Conservation (phyloP, 495 filamentous ascomycete genomes). For the Penicillium cosmopolitanum region DNA sequence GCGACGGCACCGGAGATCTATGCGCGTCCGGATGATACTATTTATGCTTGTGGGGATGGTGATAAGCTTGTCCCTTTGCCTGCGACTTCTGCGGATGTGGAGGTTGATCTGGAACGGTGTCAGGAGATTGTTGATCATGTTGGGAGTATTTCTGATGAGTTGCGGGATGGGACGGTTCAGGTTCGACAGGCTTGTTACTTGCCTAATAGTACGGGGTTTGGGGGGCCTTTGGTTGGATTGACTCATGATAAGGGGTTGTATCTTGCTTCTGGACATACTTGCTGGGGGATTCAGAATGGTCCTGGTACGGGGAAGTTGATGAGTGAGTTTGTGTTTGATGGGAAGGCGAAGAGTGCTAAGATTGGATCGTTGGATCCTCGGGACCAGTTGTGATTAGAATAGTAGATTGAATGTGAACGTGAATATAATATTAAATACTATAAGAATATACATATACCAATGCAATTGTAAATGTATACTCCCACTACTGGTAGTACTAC, state of each 20-base stretch:
- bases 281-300: slow-evolving; percentile 98
- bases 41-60: slow-evolving; percentile 93
- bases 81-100: slow-evolving; percentile 72
- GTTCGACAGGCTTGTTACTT: slow-evolving; percentile 91
- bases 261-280: slow-evolving; percentile 90
- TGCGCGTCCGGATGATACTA: slow-evolving; percentile 81
- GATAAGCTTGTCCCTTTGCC: slow-evolving; percentile 79
- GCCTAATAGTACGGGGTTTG: slow-evolving; percentile 67
- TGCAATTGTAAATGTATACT: too few species aligned
- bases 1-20: slow-evolving; percentile 91
- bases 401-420: neutral
- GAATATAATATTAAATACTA: neutral
- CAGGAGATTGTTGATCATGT: slow-evolving; percentile 89
- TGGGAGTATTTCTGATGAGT: slow-evolving; percentile 71
- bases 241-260: slow-evolving; percentile 77
- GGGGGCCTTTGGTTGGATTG: slow-evolving; percentile 77
- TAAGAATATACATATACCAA: too few species aligned
- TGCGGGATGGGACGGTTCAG: slow-evolving; percentile 77
- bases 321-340: slow-evolving; percentile 84
- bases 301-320: slow-evolving; percentile 89
- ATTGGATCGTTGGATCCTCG: slow-evolving; percentile 72
- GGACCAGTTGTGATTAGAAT: slow-evolving; percentile 43
- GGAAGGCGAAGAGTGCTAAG: slow-evolving; percentile 73
- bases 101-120: slow-evolving; percentile 75
- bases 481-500: too few species aligned